These are phyloP conservation scores for Aspergillus taichungensis DNA, from an alignment of 495 filamentous ascomycete species.

Conservation along the genomic window DNA sequence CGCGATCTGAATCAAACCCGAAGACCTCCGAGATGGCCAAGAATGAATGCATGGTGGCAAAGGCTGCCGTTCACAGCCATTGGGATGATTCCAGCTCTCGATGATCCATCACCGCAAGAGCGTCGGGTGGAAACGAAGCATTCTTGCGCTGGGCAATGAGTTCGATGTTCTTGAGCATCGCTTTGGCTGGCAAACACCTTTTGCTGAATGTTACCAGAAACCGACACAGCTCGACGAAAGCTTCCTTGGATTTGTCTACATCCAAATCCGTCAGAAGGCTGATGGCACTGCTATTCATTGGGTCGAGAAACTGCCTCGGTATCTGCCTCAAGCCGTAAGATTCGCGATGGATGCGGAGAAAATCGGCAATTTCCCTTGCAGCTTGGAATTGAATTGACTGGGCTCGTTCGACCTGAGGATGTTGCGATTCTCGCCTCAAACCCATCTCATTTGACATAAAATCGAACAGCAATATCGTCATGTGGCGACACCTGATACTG, in stretches of 20 bases:
- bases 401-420: constrained; percentile 9
- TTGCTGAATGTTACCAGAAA: constrained; percentile 21
- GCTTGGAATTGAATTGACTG: constrained; percentile 14
- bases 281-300: constrained; percentile 21
- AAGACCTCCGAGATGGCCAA: too few relatives aligned
- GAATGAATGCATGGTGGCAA: background rate
- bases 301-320: constrained; percentile 24
- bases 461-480: constrained; percentile 17
- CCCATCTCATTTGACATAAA: constrained; percentile 14
- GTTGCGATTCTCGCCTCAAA: constrained; percentile 2
- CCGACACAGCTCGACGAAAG: constrained; percentile 28
- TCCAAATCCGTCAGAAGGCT: constrained; percentile 16
- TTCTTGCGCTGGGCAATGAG: constrained; percentile 7
- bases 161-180: constrained; percentile 19
- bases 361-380: constrained; percentile 23
- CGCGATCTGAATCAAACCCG: too few relatives aligned
- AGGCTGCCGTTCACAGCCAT: background rate
- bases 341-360: constrained; percentile 20
- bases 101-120: constrained; percentile 15
- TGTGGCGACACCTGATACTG: constrained; percentile 25
- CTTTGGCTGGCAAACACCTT: constrained; percentile 19
- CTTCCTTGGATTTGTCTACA: constrained; percentile 15
- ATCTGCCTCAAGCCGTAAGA: constrained; percentile 28
- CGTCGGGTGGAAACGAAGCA: constrained; percentile 22
- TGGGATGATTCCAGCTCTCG: constrained; percentile 7